Conservation (phyloP, 352 stramenopile genomes). For the Pelagophyceae sp. region DNA sequence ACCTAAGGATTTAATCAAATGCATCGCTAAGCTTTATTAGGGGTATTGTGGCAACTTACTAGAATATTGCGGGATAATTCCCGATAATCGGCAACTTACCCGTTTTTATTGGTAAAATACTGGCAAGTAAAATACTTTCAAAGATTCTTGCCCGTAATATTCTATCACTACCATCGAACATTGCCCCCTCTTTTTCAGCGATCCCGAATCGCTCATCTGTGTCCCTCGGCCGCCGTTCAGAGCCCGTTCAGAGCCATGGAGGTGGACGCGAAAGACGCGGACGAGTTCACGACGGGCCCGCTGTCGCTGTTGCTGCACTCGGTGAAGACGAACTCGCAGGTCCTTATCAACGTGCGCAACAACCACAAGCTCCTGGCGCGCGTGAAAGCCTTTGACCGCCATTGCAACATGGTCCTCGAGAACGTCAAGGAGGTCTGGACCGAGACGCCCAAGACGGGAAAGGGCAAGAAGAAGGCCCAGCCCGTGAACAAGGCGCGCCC, state of each 20-base stretch:
- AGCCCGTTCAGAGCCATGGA: too few relatives aligned
- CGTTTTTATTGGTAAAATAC: too few relatives aligned
- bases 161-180: too few relatives aligned
- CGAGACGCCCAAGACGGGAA: constrained; percentile 91
- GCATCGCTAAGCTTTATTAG: too few relatives aligned
- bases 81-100: too few relatives aligned
- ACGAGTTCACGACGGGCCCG: constrained; percentile 45
- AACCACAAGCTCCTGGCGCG: constrained; percentile 98
- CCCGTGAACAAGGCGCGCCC: constrained; percentile 77
- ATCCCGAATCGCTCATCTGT: background rate
- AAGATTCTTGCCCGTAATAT: too few relatives aligned
- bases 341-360: constrained; percentile 99
- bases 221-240: too few relatives aligned
- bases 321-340: constrained; percentile 92
- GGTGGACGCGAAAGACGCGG: background rate
- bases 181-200: too few relatives aligned
- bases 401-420: constrained; percentile 99
- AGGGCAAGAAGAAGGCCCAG: constrained; percentile 86
- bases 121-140: too few relatives aligned
- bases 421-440: constrained; percentile 99
- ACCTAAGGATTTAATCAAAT: too few relatives aligned
- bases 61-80: too few relatives aligned
- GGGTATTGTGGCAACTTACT: too few relatives aligned
- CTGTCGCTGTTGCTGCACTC: constrained; percentile 94
- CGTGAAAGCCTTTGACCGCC: constrained; percentile 98